Evolutionary conservation across 2,329 filamentous ascomycete genomes (phyloP), one percentile per base, ranked within the genome.

Genomic region (Cytospora schulzeri): DNA sequence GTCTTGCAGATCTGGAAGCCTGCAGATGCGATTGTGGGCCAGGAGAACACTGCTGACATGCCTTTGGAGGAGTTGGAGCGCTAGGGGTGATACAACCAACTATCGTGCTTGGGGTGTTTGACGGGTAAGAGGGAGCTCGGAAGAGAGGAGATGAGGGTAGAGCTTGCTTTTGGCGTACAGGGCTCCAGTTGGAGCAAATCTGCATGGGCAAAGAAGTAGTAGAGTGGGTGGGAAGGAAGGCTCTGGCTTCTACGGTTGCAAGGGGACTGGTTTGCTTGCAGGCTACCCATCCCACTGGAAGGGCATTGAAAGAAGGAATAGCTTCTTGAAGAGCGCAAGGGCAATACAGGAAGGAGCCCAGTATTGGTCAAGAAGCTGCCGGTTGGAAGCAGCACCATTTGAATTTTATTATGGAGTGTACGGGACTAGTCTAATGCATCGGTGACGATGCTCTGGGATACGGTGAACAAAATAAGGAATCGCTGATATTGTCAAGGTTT

Each of bases 1-100:
- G 82, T 98, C 69, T 85, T 99, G 68, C 95, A 99, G 78, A 91
- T 97, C 70, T 98, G 91, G 91, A 93, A 92, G 78, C 90, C 93
- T 26, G 88, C 91, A 4, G 89, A 92, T 72, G 87, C 91, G 2
- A 93, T 95, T 74, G 90, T 94, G 41, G 89, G 88, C 68, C 90
- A 88, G 71, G 91, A 93, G 73, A 82, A 91, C 68, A 65, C 54
- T 57, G 86, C 88, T 48, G 90, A 93, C 71, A 83, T 93, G 71
- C 87, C 89, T 15, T 85, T 91, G 67, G 88, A 92, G 73, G 91
- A 94, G 78, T 80, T 95, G 74, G 91, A 92, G 76, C 82, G 81
- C 74, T 88, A 83, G 72, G 68, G 26, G 24, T 14, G 26, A 52
- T 35, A n/a, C 14, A 28, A 55, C 14, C n/a, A n/a, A n/a, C 29